Percentiles rank a stretch among this genome's conserved stretches.
These are phyloP conservation scores for Sporopachydermia lactativora DNA, from an alignment of 805 yeast species.

Conservation along the genomic window DNA sequence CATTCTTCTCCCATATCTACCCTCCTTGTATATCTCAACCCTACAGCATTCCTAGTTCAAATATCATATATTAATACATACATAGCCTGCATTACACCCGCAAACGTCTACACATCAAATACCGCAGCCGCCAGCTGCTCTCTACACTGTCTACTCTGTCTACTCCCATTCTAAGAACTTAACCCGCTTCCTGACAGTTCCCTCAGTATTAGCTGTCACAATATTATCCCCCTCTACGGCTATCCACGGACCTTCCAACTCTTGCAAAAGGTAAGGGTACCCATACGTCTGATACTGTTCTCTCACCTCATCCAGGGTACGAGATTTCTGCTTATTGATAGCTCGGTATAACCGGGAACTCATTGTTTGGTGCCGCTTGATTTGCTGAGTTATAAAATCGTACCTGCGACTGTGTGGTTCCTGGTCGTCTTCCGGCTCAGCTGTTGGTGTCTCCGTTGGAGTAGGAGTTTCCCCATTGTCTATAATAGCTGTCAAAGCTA, in stretches of 20 bases:
- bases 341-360: neutral
- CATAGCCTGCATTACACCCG: too few species aligned
- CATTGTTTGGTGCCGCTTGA: slow-evolving; percentile 1
- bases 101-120: too few species aligned
- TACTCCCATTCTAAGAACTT: slow-evolving; percentile 31
- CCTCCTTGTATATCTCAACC: too few species aligned
- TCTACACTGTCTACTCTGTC: too few species aligned
- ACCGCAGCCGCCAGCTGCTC: too few species aligned
- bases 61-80: too few species aligned
- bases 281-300: slow-evolving; percentile 60
- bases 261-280: slow-evolving; percentile 57
- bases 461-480: slow-evolving; percentile 6
- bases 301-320: slow-evolving; percentile 67
- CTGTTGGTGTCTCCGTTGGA: slow-evolving; percentile 5
- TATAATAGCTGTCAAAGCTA: slow-evolving; percentile 71
- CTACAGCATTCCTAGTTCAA: too few species aligned
- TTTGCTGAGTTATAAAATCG: slow-evolving; percentile 2
- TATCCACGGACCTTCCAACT: slow-evolving; percentile 78
- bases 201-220: slow-evolving; percentile 31
- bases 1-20: too few species aligned
- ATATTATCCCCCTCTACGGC: slow-evolving; percentile 46
- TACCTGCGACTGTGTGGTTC: too few species aligned
- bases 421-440: too few species aligned
- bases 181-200: slow-evolving; percentile 23
- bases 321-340: slow-evolving; percentile 18